Conservation (phyloP, 2,329 filamentous ascomycete species). For the Cladophialophora psammophila region DNA sequence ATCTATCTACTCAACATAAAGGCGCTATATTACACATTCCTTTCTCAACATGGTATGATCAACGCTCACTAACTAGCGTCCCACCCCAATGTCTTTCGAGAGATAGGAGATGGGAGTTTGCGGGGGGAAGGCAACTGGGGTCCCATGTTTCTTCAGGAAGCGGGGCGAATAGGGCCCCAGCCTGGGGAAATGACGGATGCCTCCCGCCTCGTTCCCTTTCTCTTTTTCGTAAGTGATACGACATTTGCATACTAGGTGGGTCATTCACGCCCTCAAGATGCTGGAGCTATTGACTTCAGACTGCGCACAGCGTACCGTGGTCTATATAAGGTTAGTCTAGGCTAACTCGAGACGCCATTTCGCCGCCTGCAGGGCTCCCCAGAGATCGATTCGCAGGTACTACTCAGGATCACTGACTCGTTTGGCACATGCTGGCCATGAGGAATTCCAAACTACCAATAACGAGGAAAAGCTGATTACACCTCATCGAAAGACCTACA, state of each 20-base stretch:
- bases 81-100: not conserved
- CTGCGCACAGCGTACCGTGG: not conserved
- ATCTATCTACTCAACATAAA: not conserved
- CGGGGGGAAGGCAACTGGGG: not conserved
- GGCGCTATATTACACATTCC: not conserved
- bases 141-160: not conserved
- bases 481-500: not conserved
- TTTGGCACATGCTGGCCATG: not conserved
- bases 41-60: conserved; percentile 2
- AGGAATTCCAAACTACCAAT: not conserved
- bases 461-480: not conserved
- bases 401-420: conserved; percentile 5
- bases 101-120: not conserved
- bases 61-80: not conserved
- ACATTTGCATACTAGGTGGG: not conserved
- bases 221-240: not conserved
- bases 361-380: not conserved
- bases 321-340: not conserved
- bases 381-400: not conserved
- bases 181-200: not conserved
- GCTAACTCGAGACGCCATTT: not conserved
- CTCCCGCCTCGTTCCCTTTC: not conserved
- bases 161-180: not conserved
- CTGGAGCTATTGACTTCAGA: not conserved
- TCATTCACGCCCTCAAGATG: not conserved